Evolutionary conservation across 768 basidiomycete species (phyloP).

Genomic region (Amanita rimosa): DNA sequence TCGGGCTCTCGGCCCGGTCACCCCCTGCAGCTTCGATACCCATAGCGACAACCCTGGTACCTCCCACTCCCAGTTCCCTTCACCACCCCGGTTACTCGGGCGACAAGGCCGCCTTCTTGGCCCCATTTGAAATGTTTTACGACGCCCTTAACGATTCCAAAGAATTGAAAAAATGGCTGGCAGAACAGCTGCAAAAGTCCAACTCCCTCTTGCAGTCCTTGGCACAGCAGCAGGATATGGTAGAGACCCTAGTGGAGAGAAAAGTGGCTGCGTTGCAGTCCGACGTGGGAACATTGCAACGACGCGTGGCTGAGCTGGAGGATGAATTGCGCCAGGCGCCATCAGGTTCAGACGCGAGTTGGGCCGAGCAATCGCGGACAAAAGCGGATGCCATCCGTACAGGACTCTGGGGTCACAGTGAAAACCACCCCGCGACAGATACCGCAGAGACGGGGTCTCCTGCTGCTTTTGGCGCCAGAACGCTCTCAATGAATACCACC

Average conservation of each 20-base stretch:
- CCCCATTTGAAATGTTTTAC: constrained; percentile 77
- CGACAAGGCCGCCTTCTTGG: constrained; percentile 68
- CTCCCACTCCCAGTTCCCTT: constrained; percentile 58
- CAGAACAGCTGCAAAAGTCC: constrained; percentile 60
- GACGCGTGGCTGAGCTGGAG: constrained; percentile 63
- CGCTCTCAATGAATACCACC: constrained; percentile 30
- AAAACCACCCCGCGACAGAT: constrained; percentile 17
- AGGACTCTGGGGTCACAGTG: constrained; percentile 25
- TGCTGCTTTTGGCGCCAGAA: constrained; percentile 37
- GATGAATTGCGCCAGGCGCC: constrained; percentile 25
- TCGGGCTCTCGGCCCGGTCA: constrained; percentile 27
- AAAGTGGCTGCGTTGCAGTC: constrained; percentile 44
- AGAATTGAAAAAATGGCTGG: constrained; percentile 67
- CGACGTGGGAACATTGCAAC: constrained; percentile 49
- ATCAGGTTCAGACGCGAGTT: constrained; percentile 6
- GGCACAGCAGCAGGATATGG: constrained; percentile 48
- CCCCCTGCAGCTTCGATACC: constrained; percentile 53
- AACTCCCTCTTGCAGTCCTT: constrained; percentile 39
- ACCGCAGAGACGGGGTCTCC: constrained; percentile 33
- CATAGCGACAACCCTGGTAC: constrained; percentile 55
- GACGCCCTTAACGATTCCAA: constrained; percentile 75
- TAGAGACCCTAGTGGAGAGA: constrained; percentile 52
- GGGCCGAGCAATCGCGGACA: constrained; percentile 18
- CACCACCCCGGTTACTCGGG: constrained; percentile 48
- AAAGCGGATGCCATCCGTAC: constrained; percentile 23